Percentiles rank a stretch among this genome's conserved stretches.
Evolutionary conservation across 192 early-diverging fungal species (phyloP).

Genomic region (Nowakowskiella sp.): DNA sequence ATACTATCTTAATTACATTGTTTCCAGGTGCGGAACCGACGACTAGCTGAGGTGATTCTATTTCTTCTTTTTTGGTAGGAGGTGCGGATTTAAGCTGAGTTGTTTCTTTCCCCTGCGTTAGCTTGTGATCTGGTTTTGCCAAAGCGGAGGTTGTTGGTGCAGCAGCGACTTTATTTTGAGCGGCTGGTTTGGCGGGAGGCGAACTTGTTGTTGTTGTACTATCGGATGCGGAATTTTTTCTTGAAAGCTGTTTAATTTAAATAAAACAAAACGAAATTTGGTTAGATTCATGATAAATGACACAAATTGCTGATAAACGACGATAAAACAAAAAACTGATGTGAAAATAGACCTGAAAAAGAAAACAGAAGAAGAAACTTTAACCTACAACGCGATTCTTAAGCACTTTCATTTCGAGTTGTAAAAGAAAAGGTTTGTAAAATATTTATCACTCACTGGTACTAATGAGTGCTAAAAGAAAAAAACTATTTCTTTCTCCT

Average conservation of each 20-base stretch:
- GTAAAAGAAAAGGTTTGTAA: no score
- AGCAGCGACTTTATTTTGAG: slow-evolving; percentile 36
- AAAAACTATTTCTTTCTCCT: no score
- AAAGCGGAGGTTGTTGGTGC: not conserved
- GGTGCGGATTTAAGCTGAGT: no score
- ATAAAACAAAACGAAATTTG: not conserved
- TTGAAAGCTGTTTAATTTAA: slow-evolving; percentile 25
- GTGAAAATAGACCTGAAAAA: not conserved
- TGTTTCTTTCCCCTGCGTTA: no score
- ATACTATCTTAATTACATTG: no score
- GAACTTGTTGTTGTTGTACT: not conserved
- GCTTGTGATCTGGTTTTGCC: not conserved
- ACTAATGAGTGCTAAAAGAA: no score
- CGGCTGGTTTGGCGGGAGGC: slow-evolving; percentile 17
- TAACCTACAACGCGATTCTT: slow-evolving; percentile 47
- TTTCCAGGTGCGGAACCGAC: not conserved
- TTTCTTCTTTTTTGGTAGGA: not conserved
- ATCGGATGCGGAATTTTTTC: slow-evolving; percentile 23
- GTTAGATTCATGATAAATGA: not conserved
- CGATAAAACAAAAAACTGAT: slow-evolving; percentile 2
- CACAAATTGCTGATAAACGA: not conserved
- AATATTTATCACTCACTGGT: no score
- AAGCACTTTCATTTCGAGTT: slow-evolving; percentile 34
- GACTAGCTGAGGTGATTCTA: not conserved
- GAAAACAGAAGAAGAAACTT: not conserved